Percentiles rank a stretch among this genome's conserved stretches.
These are phyloP conservation scores for Neurospora sp. DNA, from an alignment of 495 filamentous ascomycete species.

Conservation along the genomic window DNA sequence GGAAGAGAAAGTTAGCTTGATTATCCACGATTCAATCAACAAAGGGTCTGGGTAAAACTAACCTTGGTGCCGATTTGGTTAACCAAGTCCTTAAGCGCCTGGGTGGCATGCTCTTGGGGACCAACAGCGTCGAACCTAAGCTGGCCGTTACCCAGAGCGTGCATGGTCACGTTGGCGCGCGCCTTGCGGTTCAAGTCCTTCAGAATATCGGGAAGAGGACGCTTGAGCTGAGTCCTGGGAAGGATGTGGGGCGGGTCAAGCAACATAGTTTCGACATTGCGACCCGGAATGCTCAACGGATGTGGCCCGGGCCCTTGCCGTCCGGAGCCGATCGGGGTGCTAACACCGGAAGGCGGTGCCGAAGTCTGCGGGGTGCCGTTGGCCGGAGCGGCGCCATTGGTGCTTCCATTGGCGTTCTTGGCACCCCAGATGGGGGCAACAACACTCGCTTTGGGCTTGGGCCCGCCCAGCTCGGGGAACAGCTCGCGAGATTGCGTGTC, in stretches of 20 bases:
- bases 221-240: slow-evolving; percentile 65
- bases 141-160: slow-evolving; percentile 50
- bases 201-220: slow-evolving; percentile 68
- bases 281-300: slow-evolving; percentile 62
- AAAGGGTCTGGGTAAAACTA: slow-evolving; percentile 12
- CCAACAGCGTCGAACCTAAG: slow-evolving; percentile 75
- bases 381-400: slow-evolving; percentile 47
- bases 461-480: slow-evolving; percentile 79
- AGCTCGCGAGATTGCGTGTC: slow-evolving; percentile 80
- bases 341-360: slow-evolving; percentile 45
- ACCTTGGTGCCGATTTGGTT: slow-evolving; percentile 79
- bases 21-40: background rate
- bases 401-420: slow-evolving; percentile 43
- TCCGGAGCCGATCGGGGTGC: slow-evolving; percentile 41
- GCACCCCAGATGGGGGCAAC: slow-evolving; percentile 51
- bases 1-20: background rate
- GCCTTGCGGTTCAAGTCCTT: slow-evolving; percentile 80
- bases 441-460: slow-evolving; percentile 46
- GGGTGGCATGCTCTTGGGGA: slow-evolving; percentile 61
- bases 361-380: slow-evolving; percentile 44
- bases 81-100: slow-evolving; percentile 78
- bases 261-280: slow-evolving; percentile 62
- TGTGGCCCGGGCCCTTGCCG: slow-evolving; percentile 44
- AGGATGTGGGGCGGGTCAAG: slow-evolving; percentile 64
- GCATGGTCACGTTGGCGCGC: slow-evolving; percentile 74